A percentile compares a stretch with the other conserved stretches of the same genome.
Evolutionary conservation across 2,329 filamentous ascomycete species (phyloP).

Genomic region (Alternaria ventricosa): DNA sequence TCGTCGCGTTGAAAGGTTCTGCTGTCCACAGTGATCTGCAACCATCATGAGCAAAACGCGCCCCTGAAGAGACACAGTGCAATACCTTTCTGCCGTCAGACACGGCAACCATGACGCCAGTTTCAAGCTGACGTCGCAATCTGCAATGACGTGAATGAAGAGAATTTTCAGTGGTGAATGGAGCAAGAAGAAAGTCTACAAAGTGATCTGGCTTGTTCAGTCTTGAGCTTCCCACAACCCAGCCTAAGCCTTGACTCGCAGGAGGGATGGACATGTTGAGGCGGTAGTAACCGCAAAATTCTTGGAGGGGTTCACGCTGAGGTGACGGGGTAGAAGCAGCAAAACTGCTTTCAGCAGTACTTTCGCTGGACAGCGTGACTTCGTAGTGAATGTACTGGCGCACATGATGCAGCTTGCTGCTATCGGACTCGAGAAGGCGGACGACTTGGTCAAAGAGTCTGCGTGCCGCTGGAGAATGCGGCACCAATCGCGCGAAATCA

Average conservation of each 20-base stretch:
- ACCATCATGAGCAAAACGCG: not conserved
- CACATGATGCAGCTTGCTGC: not conserved
- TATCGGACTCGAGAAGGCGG: not conserved
- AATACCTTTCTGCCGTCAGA: slow-evolving; percentile 8
- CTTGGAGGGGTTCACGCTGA: not conserved
- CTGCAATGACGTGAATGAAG: slow-evolving; percentile 1
- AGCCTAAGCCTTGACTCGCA: slow-evolving; percentile 1
- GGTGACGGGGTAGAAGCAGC: not conserved
- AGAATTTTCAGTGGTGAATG: not conserved
- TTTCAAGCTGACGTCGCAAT: slow-evolving; percentile 1
- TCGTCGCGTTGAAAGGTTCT: slow-evolving; percentile 4
- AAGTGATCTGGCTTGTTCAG: slow-evolving; percentile 1
- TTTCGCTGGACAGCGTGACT: not conserved
- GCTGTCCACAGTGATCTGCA: slow-evolving; percentile 1
- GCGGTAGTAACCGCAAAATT: slow-evolving; percentile 5
- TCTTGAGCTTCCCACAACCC: slow-evolving; percentile 5
- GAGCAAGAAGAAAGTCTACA: slow-evolving; percentile 8
- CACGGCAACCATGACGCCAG: not conserved
- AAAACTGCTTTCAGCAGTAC: slow-evolving; percentile 1
- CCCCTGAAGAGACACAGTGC: not conserved
- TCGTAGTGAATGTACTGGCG: slow-evolving; percentile 6
- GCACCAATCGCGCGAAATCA: not conserved
- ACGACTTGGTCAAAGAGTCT: not conserved
- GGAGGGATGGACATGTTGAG: slow-evolving; percentile 7
- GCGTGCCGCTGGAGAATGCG: not conserved